Base-by-base conservation (phyloP, 306 rosid genomes). In the Dryas alaskensis region DNA sequence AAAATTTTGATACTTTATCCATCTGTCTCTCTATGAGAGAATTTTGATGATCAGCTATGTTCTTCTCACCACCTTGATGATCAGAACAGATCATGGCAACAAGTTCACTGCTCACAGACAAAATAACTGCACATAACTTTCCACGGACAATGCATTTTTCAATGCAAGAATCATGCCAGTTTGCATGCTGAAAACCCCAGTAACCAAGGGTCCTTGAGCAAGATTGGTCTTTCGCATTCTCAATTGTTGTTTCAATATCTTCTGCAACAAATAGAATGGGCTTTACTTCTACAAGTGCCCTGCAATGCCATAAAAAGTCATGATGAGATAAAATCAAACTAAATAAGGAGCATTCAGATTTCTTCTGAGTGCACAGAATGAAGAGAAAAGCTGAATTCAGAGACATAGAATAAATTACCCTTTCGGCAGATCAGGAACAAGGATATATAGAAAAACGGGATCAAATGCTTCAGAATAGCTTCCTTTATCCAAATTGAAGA, bases 351-450 rank as follows among this genome's bases (percentile, higher is more conserved):
- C 25, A 54, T 37, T 47, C 10, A 7, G 16, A 64, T n/a, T 40
- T 25, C 17, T 31, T 45, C 37, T 4, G 16, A 68, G 40, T 25
- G 69, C 67, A 61, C 54, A 59, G 13, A 47, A 71, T 76, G 63
- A 19, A 44, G 61, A 61, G 57, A 42, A 12, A 10, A 42, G 54
- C 6, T 13, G 59, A 55, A 52, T n/a, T 51, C 46, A 67, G 72
- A 44, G n/a, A 70, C 16, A 19, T 10, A 60, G 55, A 74, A 55
- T 5, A 10, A n/a, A 39, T 10, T 75, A 94, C 98, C 96, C 81
- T 81, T 91, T 94, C 25, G 98, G 98, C 70, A 94, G 89, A 84
- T 83, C 89, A 65, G 98, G 92, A 65, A 84, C 89, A 64, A 91
- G 94, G 66, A 94, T 75, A 84, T 85, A 87, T 51, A 94, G 84